These are phyloP conservation scores for Chaetomidium leptoderma DNA, from an alignment of 495 filamentous ascomycete genomes.

Conservation along the genomic window DNA sequence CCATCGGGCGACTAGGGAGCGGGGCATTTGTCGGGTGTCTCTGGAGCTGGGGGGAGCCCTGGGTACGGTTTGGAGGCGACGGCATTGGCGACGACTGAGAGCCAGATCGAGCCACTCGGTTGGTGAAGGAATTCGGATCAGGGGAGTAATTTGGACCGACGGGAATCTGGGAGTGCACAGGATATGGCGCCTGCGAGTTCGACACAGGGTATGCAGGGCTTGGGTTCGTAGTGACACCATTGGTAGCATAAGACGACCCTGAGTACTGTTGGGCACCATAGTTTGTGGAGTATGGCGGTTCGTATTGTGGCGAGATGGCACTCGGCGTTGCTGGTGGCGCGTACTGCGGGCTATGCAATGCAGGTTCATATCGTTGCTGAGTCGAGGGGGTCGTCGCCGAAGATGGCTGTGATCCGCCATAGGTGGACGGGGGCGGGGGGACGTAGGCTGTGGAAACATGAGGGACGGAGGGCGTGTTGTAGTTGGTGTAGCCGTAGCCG, in stretches of 20 bases:
- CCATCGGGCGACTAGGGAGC: slow-evolving; percentile 49
- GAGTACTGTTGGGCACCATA: slow-evolving; percentile 30
- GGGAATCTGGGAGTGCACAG: slow-evolving; percentile 44
- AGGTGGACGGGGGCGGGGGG: slow-evolving; percentile 30
- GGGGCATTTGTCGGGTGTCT: slow-evolving; percentile 54
- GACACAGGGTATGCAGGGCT: slow-evolving; percentile 33
- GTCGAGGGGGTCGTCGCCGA: slow-evolving; percentile 33
- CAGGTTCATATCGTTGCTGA: slow-evolving; percentile 33
- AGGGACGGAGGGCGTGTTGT: slow-evolving; percentile 35
- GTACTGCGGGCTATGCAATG: slow-evolving; percentile 36
- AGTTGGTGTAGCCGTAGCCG: slow-evolving; percentile 40
- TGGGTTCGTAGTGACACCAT: slow-evolving; percentile 26
- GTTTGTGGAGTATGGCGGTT: slow-evolving; percentile 23
- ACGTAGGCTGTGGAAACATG: slow-evolving; percentile 34
- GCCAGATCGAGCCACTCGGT: slow-evolving; percentile 40
- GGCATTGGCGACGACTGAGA: slow-evolving; percentile 41
- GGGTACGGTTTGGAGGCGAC: slow-evolving; percentile 36
- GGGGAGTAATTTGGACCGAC: slow-evolving; percentile 43
- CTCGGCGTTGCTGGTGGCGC: slow-evolving; percentile 21
- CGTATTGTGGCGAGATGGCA: slow-evolving; percentile 27
- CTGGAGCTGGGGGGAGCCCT: slow-evolving; percentile 34
- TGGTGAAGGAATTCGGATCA: slow-evolving; percentile 41
- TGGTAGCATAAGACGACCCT: slow-evolving; percentile 26
- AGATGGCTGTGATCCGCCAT: slow-evolving; percentile 27
- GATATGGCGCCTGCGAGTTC: slow-evolving; percentile 43